These are phyloP conservation scores for Vigna mungo DNA, from an alignment of 306 rosid genomes.

Conservation along the genomic window DNA sequence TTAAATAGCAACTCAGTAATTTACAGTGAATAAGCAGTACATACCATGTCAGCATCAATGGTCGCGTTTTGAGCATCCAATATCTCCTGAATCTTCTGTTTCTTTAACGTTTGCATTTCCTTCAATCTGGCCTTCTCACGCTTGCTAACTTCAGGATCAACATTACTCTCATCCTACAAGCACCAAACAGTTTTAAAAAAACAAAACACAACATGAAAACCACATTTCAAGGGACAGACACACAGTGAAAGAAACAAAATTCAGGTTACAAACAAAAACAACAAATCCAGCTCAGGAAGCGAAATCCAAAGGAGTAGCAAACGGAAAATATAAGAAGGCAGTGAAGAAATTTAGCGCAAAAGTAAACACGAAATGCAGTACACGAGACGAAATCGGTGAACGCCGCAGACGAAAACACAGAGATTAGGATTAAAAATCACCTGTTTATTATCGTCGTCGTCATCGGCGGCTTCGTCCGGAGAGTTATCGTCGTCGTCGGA, in stretches of 20 bases:
- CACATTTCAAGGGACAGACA: neutral
- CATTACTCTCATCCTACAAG: slow-evolving; percentile 53
- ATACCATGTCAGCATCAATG: slow-evolving; percentile 90
- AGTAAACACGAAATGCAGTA: neutral
- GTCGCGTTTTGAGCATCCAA: slow-evolving; percentile 84
- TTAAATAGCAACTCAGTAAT: neutral
- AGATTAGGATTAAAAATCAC: slow-evolving; percentile 28
- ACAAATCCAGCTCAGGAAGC: neutral
- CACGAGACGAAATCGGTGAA: neutral
- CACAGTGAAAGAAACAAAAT: neutral
- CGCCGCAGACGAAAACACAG: neutral
- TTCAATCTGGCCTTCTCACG: slow-evolving; percentile 87
- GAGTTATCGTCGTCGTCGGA: slow-evolving; percentile 58
- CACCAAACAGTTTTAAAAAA: neutral
- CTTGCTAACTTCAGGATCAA: slow-evolving; percentile 66
- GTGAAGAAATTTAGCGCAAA: neutral
- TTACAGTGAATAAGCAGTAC: neutral
- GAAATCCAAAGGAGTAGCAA: slow-evolving; percentile 1
- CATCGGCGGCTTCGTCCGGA: slow-evolving; percentile 24
- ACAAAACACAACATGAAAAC: neutral
- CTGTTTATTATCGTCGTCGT: slow-evolving; percentile 60
- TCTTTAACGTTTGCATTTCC: slow-evolving; percentile 80
- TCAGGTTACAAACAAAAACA: neutral
- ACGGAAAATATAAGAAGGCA: no score
- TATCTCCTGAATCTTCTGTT: slow-evolving; percentile 90